Conservation (phyloP, 2,329 filamentous ascomycete species). For the Ramichloridium luteum region DNA sequence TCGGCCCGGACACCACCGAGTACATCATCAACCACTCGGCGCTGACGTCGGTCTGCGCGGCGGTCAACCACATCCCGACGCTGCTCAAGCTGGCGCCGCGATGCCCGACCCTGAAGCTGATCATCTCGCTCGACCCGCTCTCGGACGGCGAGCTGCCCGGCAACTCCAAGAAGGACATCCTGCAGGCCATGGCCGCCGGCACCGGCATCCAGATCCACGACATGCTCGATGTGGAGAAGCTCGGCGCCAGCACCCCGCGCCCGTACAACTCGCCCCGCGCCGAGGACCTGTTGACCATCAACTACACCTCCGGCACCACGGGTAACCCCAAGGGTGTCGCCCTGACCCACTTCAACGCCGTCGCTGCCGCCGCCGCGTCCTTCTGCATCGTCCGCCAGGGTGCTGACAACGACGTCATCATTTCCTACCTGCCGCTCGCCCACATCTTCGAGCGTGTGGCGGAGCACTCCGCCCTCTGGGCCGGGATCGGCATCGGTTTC, state of each 20-base stretch:
- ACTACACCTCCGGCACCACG: conserved; percentile 80
- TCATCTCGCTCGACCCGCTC: conserved; percentile 75
- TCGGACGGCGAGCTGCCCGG: conserved; percentile 62
- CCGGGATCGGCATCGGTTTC: conserved; percentile 69
- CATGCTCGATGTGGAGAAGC: conserved; percentile 65
- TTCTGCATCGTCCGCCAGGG: conserved; percentile 40
- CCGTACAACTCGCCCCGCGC: conserved; percentile 59
- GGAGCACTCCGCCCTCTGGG: conserved; percentile 62
- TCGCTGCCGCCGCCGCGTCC: conserved; percentile 55
- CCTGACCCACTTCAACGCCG: conserved; percentile 68
- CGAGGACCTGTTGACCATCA: conserved; percentile 75
- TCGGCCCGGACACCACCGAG: conserved; percentile 81
- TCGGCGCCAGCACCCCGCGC: conserved; percentile 59
- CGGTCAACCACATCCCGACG: conserved; percentile 66
- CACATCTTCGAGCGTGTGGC: conserved; percentile 85
- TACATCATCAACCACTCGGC: conserved; percentile 90
- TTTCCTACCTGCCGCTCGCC: conserved; percentile 85
- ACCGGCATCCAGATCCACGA: conserved; percentile 68
- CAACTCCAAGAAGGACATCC: conserved; percentile 64
- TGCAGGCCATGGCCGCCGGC: conserved; percentile 62
- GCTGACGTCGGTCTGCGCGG: conserved; percentile 62
- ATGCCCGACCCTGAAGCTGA: conserved; percentile 70
- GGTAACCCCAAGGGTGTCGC: conserved; percentile 74
- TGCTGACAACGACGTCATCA: conserved; percentile 50
- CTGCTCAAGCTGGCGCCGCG: conserved; percentile 70